These are phyloP conservation scores for Tanozyma kutaoensis DNA, from an alignment of 805 yeast genomes.

Conservation along the genomic window DNA sequence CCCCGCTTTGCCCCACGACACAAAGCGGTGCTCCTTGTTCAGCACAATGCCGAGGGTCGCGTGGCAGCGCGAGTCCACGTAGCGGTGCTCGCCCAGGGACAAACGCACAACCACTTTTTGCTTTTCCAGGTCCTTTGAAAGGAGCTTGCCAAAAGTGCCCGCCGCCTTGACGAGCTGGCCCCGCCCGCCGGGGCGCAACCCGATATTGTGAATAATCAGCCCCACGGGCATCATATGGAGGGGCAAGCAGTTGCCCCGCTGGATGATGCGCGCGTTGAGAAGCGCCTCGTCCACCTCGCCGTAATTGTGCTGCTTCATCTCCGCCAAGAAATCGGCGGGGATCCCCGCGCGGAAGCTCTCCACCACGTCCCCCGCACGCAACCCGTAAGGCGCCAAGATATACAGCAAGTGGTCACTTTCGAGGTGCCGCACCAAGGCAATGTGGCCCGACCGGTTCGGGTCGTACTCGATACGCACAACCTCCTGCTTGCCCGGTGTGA, in stretches of 20 bases:
- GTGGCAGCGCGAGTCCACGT: constrained; percentile 71
- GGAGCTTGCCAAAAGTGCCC: constrained; percentile 83
- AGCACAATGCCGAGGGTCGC: constrained; percentile 92
- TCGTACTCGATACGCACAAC: constrained; percentile 90
- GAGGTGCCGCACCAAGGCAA: constrained; percentile 66
- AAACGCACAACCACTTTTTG: constrained; percentile 67
- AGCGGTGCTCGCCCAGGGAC: constrained; percentile 90
- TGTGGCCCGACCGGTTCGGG: constrained; percentile 88
- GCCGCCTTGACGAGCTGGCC: constrained; percentile 91
- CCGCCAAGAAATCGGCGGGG: constrained; percentile 56
- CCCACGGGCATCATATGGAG: constrained; percentile 91
- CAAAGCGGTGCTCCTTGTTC: constrained; percentile 83
- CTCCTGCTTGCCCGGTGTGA: constrained; percentile 54
- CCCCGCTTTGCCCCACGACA: constrained; percentile 93
- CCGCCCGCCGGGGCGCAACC: constrained; percentile 55
- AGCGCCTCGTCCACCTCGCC: constrained; percentile 89
- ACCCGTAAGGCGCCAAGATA: constrained; percentile 83
- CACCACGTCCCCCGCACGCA: constrained; percentile 84
- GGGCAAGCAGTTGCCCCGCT: constrained; percentile 92
- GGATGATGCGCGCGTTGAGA: constrained; percentile 73
- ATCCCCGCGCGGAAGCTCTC: constrained; percentile 86
- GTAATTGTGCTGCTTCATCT: constrained; percentile 52
- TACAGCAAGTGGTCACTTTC: constrained; percentile 56
- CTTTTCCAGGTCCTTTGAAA: constrained; percentile 63
- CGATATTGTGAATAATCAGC: constrained; percentile 77